Conservation (phyloP, 2,329 filamentous ascomycete species). For the Alternaria gaisen region DNA sequence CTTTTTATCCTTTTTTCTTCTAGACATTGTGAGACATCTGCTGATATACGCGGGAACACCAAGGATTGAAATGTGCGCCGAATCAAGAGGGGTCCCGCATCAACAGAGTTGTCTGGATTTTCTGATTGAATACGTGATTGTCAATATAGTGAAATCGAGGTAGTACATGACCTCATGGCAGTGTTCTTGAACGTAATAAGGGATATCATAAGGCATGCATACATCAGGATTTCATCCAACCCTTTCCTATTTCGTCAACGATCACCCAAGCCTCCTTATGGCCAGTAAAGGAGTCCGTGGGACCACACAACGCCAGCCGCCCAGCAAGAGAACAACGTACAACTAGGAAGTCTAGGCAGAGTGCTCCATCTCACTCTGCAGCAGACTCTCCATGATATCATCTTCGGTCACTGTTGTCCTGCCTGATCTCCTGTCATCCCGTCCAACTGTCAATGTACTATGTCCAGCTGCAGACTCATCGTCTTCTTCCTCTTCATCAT, state of each 20-base stretch:
- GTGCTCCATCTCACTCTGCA: constrained; percentile 27
- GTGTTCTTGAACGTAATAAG: not conserved
- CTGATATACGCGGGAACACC: not conserved
- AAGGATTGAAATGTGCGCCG: not conserved
- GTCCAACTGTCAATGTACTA: constrained; percentile 14
- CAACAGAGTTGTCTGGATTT: too few species aligned
- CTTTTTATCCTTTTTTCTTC: not conserved
- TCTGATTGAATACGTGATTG: not conserved
- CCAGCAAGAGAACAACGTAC: not conserved
- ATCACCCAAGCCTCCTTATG: not conserved
- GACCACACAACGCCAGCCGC: not conserved
- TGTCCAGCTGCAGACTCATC: constrained; percentile 13
- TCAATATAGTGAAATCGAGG: not conserved
- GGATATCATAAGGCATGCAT: constrained; percentile 4
- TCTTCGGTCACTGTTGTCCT: constrained; percentile 37
- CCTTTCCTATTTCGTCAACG: not conserved
- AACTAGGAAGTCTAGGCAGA: constrained; percentile 5
- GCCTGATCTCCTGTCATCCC: constrained; percentile 9
- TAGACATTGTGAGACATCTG: not conserved
- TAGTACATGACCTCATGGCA: not conserved
- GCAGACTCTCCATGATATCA: constrained; percentile 47
- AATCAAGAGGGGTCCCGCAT: not conserved
- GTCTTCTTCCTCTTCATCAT: constrained; percentile 33
- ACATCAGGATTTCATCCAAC: not conserved
- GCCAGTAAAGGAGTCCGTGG: not conserved